A percentile compares a stretch with the other conserved stretches of the same genome.
Conservation (phyloP, 1,139 yeast species). For the Saccharomyces hybrid region DNA sequence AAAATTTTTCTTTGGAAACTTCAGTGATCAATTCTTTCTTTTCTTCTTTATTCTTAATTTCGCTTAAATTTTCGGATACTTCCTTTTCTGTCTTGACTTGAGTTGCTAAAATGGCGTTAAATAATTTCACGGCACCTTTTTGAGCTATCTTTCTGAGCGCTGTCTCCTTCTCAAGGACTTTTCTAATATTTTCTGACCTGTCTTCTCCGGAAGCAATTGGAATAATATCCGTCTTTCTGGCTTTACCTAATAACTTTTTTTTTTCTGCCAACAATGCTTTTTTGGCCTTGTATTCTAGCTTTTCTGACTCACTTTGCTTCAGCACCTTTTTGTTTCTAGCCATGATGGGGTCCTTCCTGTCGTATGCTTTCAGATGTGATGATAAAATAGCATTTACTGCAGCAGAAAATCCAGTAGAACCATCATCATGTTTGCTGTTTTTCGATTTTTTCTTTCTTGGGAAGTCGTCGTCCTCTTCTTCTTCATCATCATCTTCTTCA, state of each 20-base stretch:
- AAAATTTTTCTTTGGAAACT: conserved; percentile 79
- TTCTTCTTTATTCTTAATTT: conserved; percentile 32
- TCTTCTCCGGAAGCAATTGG: conserved; percentile 40
- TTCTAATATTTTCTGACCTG: conserved; percentile 44
- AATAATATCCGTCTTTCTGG: conserved; percentile 57
- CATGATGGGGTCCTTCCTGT: conserved; percentile 81
- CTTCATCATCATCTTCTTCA: conserved; percentile 30
- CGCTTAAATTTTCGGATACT: conserved; percentile 35
- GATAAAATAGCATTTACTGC: conserved; percentile 82
- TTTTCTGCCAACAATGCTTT: conserved; percentile 63
- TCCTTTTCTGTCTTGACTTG: conserved; percentile 52
- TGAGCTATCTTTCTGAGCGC: conserved; percentile 78
- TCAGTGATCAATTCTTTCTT: conserved; percentile 65
- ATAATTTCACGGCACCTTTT: conserved; percentile 84
- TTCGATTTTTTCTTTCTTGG: conserved; percentile 46
- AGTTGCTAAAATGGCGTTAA: conserved; percentile 82
- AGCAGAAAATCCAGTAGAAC: conserved; percentile 64
- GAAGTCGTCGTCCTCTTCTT: conserved; percentile 35
- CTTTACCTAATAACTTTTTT: conserved; percentile 57
- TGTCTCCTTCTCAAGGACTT: conserved; percentile 60
- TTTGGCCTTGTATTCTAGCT: conserved; percentile 77
- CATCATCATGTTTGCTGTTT: conserved; percentile 53
- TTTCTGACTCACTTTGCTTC: conserved; percentile 70
- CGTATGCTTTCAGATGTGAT: conserved; percentile 81
- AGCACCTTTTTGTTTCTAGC: conserved; percentile 64